A percentile compares a stretch with the other conserved stretches of the same genome.
Evolutionary conservation across 495 filamentous ascomycete species (phyloP).

Genomic region (Penicillium canariense): DNA sequence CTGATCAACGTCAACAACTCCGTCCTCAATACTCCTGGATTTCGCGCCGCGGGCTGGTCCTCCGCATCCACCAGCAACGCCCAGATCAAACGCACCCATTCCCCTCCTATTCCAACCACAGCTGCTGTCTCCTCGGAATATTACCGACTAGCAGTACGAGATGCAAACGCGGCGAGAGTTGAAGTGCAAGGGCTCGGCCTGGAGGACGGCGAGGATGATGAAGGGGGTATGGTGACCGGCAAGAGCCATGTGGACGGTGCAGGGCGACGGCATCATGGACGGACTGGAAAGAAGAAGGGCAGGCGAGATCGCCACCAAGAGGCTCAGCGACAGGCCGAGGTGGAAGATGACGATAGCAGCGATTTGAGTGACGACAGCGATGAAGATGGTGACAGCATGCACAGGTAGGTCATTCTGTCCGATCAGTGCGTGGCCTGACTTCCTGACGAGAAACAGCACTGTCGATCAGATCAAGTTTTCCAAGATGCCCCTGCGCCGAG

Average conservation of each 20-base stretch:
- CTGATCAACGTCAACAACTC: slow-evolving; percentile 89
- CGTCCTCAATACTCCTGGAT: slow-evolving; percentile 89
- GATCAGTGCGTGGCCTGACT: neutral
- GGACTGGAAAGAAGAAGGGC: slow-evolving; percentile 45
- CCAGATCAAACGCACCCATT: slow-evolving; percentile 83
- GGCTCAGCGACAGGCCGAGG: slow-evolving; percentile 63
- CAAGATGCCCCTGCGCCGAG: slow-evolving; percentile 84
- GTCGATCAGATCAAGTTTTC: slow-evolving; percentile 87
- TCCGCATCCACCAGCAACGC: slow-evolving; percentile 53
- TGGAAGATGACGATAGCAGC: slow-evolving; percentile 95
- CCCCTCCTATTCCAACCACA: slow-evolving; percentile 91
- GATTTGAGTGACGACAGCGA: slow-evolving; percentile 96
- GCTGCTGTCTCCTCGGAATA: slow-evolving; percentile 74
- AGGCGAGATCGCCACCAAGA: slow-evolving; percentile 45
- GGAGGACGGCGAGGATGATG: slow-evolving; percentile 75
- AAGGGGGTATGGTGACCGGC: slow-evolving; percentile 77
- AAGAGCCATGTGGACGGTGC: slow-evolving; percentile 71
- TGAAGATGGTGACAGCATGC: slow-evolving; percentile 66
- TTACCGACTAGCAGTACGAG: slow-evolving; percentile 47
- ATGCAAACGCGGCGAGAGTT: slow-evolving; percentile 32
- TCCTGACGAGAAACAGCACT: slow-evolving; percentile 40
- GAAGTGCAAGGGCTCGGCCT: slow-evolving; percentile 36
- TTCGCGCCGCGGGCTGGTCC: slow-evolving; percentile 92
- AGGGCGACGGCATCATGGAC: slow-evolving; percentile 58
- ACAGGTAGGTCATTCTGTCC: slow-evolving; percentile 31